Percentiles rank a stretch among this genome's conserved stretches.
Conservation (phyloP, 1,284 basidiomycete genomes). For the Pseudozyma tsukubaensis region DNA sequence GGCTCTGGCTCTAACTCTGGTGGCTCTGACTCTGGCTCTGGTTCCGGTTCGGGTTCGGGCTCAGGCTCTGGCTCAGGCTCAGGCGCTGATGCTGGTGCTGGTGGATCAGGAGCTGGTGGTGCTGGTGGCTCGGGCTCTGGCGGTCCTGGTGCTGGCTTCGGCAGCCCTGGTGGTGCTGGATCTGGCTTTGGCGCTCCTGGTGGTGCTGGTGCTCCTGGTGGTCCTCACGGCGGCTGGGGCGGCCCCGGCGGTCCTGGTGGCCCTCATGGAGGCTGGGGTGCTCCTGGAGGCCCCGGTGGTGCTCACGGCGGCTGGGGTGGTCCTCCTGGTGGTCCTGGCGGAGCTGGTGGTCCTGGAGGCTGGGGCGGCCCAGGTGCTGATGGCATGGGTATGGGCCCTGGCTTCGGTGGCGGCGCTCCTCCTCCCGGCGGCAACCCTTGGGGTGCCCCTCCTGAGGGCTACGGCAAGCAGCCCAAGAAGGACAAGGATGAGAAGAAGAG, state of each 20-base stretch:
- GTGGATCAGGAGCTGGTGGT: conserved; percentile 2
- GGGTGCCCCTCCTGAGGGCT: neutral
- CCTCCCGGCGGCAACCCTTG: conserved; percentile 1
- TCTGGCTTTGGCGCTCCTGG: conserved; percentile 8
- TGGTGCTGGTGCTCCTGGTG: conserved; percentile 1
- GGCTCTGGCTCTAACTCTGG: conserved; percentile 7
- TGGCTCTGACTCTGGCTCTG: conserved; percentile 10
- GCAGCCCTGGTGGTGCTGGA: conserved; percentile 1
- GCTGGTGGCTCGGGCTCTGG: conserved; percentile 2
- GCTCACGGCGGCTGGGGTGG: neutral
- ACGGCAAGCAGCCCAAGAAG: neutral
- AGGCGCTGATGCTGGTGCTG: conserved; percentile 5
- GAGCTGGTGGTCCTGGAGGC: conserved; percentile 1
- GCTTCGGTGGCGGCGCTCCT: neutral
- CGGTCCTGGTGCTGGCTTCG: neutral
- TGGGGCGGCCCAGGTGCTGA: too few species aligned
- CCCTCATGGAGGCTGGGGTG: conserved; percentile 1
- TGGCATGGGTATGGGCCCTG: conserved; percentile 1
- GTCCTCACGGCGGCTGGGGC: too few species aligned
- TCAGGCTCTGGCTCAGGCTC: conserved; percentile 6
- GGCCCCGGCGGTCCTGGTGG: neutral
- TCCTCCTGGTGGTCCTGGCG: neutral
- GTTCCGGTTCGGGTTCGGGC: conserved; percentile 5
- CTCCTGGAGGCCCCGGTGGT: neutral
- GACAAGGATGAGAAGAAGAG: neutral